Conservation (phyloP, 2,329 filamentous ascomycete genomes). For the Daldinia sp. region DNA sequence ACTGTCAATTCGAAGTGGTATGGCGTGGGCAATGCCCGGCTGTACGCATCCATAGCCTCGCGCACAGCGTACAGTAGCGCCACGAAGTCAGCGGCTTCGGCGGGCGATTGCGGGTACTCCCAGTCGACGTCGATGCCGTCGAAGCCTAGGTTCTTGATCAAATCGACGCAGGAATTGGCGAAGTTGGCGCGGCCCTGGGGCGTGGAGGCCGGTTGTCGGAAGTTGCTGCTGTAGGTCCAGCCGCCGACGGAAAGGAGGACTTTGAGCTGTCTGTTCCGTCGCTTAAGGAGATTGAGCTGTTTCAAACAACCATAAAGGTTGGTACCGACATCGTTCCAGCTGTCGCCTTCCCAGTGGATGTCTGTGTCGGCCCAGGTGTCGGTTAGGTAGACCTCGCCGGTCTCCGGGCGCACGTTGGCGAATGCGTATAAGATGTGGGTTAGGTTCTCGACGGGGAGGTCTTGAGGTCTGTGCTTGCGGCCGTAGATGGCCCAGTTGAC, state of each 20-base stretch:
- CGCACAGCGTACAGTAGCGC: constrained; percentile 66
- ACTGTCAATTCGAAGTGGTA: constrained; percentile 71
- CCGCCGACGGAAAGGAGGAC: constrained; percentile 87
- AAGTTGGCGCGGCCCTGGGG: constrained; percentile 74
- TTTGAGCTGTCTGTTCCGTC: constrained; percentile 82
- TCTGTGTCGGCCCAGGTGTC: constrained; percentile 74
- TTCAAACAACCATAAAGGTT: constrained; percentile 92
- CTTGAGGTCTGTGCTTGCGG: constrained; percentile 83
- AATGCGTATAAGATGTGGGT: constrained; percentile 93
- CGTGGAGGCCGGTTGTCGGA: constrained; percentile 77
- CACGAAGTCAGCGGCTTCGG: constrained; percentile 66
- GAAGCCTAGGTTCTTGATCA: constrained; percentile 84
- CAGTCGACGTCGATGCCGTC: constrained; percentile 75
- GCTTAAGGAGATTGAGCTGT: constrained; percentile 86
- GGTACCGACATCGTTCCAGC: constrained; percentile 74
- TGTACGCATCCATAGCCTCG: constrained; percentile 65
- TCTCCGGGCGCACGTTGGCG: constrained; percentile 81
- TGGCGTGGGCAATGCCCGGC: constrained; percentile 51
- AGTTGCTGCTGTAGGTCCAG: constrained; percentile 91
- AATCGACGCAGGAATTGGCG: constrained; percentile 74
- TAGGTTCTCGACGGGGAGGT: constrained; percentile 80
- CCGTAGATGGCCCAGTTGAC: constrained; percentile 89
- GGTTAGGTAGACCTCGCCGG: constrained; percentile 79
- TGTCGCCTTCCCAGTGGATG: constrained; percentile 75
- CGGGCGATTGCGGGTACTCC: constrained; percentile 67